phyloP scores from a whole-genome alignment of 2,329 filamentous ascomycete genomes.

The Claviceps sp. region DNA sequence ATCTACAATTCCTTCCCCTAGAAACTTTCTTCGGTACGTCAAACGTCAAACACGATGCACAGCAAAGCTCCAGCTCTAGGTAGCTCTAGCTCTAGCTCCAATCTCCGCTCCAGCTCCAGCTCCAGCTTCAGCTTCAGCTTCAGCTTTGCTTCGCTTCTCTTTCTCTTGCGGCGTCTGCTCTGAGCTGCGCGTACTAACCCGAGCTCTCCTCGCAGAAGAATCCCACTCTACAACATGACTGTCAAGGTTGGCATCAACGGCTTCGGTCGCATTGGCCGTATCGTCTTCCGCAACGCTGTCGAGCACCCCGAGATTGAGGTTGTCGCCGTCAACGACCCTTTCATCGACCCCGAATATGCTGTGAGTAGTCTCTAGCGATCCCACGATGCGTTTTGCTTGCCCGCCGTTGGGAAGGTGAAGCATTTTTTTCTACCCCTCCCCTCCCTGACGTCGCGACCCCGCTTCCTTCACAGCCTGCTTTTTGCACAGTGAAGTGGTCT shows the following conservation, averaged over 20 bases:
- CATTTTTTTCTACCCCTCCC: constrained; percentile 5
- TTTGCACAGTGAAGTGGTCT: neutral
- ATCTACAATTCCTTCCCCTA: constrained; percentile 2
- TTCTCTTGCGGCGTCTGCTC: neutral
- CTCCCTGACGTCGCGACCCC: constrained; percentile 4
- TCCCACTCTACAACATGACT: constrained; percentile 23
- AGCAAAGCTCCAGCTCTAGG: neutral
- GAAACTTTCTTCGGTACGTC: constrained; percentile 2
- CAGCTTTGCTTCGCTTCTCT: neutral
- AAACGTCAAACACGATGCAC: neutral
- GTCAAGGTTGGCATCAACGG: constrained; percentile 95
- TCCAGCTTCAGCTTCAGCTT: neutral
- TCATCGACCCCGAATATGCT: constrained; percentile 96
- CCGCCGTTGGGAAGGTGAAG: neutral
- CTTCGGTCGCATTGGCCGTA: constrained; percentile 98
- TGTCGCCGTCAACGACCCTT: constrained; percentile 97
- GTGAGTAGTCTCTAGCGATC: constrained; percentile 44
- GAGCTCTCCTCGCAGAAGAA: constrained; percentile 3
- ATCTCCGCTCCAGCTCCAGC: neutral
- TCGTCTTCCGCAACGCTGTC: constrained; percentile 96
- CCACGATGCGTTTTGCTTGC: neutral
- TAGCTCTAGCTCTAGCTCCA: neutral
- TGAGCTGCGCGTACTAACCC: neutral
- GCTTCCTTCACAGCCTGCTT: constrained; percentile 6
- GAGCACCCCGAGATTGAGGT: constrained; percentile 83